These are phyloP conservation scores for Botryotinia calthae DNA, from an alignment of 2,329 filamentous ascomycete species.

Conservation along the genomic window DNA sequence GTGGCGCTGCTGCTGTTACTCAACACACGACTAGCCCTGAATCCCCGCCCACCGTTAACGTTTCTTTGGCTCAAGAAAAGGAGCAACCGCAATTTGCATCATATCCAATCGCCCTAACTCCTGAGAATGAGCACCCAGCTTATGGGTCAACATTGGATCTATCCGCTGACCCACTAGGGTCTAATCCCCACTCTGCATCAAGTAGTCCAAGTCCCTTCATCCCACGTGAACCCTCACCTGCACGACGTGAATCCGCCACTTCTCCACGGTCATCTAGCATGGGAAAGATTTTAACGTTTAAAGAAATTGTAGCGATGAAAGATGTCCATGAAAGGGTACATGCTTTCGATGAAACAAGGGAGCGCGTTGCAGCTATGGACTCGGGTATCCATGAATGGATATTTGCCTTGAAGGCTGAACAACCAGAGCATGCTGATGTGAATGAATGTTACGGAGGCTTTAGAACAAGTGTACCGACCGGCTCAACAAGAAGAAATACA, in stretches of 20 bases:
- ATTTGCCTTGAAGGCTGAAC: conserved; percentile 43
- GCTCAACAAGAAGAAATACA: conserved; percentile 28
- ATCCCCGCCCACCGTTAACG: conserved; percentile 30
- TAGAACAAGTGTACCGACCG: conserved; percentile 23
- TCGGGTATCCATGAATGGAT: conserved; percentile 69
- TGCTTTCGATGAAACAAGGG: conserved; percentile 69
- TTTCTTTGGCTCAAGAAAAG: conserved; percentile 48
- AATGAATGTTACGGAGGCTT: conserved; percentile 26
- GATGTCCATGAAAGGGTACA: conserved; percentile 66
- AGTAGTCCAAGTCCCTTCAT: conserved; percentile 19
- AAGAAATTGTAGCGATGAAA: conserved; percentile 72
- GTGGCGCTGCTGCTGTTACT: conserved; percentile 15
- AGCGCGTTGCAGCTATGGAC: conserved; percentile 68
- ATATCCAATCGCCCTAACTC: conserved; percentile 28
- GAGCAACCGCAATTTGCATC: conserved; percentile 39
- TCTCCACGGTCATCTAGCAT: conserved; percentile 12
- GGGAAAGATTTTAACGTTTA: conserved; percentile 48
- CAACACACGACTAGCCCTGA: neutral
- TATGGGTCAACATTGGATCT: conserved; percentile 31
- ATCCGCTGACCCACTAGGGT: conserved; percentile 16
- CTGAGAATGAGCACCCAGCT: conserved; percentile 43
- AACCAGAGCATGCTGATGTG: conserved; percentile 49
- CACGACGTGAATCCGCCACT: conserved; percentile 24
- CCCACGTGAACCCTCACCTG: conserved; percentile 22
- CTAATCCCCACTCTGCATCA: conserved; percentile 11